These are phyloP conservation scores for Mucor velutinosus DNA, from an alignment of 371 early-diverging fungal species.

Conservation along the genomic window DNA sequence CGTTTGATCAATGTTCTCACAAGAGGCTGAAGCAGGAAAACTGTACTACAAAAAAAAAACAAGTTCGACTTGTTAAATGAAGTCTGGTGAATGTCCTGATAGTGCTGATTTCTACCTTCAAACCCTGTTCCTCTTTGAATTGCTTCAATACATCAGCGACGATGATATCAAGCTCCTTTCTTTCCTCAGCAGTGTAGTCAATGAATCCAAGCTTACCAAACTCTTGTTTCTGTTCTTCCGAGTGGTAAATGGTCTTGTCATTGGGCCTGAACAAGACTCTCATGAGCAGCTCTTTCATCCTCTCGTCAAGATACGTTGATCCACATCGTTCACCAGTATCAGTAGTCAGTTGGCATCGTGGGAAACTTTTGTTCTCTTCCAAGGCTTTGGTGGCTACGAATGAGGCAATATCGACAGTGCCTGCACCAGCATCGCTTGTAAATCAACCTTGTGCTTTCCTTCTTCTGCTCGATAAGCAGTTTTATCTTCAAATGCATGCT, in stretches of 20 bases:
- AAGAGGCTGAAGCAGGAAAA: too few species aligned
- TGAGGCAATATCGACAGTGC: constrained; percentile 43
- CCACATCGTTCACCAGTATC: constrained; percentile 19
- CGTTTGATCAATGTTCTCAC: too few species aligned
- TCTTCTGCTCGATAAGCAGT: neutral
- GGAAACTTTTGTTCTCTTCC: constrained; percentile 5
- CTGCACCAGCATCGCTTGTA: constrained; percentile 29
- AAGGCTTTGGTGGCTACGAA: neutral
- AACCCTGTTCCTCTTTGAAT: neutral
- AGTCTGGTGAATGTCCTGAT: neutral
- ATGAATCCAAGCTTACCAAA: neutral
- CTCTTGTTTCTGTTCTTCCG: neutral
- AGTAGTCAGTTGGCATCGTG: constrained; percentile 11
- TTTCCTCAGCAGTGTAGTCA: neutral
- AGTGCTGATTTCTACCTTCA: neutral
- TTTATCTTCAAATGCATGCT: neutral
- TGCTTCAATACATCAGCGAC: neutral
- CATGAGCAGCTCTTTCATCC: constrained; percentile 8
- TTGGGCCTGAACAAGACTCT: neutral
- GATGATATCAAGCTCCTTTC: neutral
- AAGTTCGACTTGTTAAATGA: too few species aligned
- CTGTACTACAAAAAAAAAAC: too few species aligned
- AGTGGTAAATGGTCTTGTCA: neutral
- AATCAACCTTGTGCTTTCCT: too few species aligned
- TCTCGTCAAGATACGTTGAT: constrained; percentile 14